phyloP scores from a whole-genome alignment of 1,139 yeast species.

The Pichia kudriavzevii region DNA sequence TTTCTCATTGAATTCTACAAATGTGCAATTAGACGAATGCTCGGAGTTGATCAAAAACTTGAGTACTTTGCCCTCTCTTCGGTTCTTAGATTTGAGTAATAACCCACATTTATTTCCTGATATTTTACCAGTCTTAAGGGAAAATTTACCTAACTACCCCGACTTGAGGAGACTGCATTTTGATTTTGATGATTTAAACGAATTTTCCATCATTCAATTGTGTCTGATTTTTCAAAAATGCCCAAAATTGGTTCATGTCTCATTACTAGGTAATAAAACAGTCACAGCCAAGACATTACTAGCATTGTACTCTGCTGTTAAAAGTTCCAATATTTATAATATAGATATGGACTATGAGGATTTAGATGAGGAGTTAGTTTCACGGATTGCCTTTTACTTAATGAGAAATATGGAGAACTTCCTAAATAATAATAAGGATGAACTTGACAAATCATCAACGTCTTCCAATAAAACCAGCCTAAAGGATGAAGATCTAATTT shows the following conservation, averaged over 20 bases:
- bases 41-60: conserved; percentile 45
- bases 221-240: conserved; percentile 68
- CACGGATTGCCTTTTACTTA: conserved; percentile 72
- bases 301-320: conserved; percentile 66
- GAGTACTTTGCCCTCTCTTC: conserved; percentile 45
- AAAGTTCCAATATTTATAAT: conserved; percentile 61
- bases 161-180: conserved; percentile 67
- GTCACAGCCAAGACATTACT: conserved; percentile 56
- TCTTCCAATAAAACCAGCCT: conserved; percentile 4
- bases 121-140: conserved; percentile 52
- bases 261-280: conserved; percentile 57
- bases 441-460: background rate
- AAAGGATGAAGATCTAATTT: conserved; percentile 38
- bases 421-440: conserved; percentile 28
- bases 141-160: conserved; percentile 57
- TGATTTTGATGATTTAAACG: conserved; percentile 61
- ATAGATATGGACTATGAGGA: conserved; percentile 72
- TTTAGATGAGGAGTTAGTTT: conserved; percentile 63
- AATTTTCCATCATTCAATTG: conserved; percentile 57
- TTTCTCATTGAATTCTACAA: conserved; percentile 66
- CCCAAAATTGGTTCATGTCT: conserved; percentile 64
- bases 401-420: conserved; percentile 74
- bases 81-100: conserved; percentile 72
- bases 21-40: conserved; percentile 47
- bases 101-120: conserved; percentile 70